Percentiles rank a stretch among this genome's conserved stretches.
phyloP scores from a whole-genome alignment of 1,139 yeast species.

The Taiozyma onychis region DNA sequence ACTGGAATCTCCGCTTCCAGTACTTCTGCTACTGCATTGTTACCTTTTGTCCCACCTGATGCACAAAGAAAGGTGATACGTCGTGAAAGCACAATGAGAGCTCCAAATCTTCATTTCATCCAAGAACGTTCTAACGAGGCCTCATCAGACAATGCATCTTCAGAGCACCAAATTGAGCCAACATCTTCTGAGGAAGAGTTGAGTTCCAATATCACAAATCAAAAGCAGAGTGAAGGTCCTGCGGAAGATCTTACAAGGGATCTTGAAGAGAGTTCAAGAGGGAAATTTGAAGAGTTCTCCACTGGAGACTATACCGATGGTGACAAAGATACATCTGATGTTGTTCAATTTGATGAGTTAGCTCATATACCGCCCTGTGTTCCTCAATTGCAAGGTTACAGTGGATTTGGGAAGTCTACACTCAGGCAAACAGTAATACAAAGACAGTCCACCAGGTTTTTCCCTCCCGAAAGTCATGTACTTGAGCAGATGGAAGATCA shows the following conservation, averaged over 20 bases:
- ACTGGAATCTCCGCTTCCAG: constrained; percentile 34
- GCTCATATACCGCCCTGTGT: constrained; percentile 11
- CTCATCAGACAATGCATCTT: not conserved
- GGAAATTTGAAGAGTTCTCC: not conserved
- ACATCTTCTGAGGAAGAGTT: not conserved
- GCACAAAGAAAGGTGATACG: not conserved
- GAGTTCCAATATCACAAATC: not conserved
- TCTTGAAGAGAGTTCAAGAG: not conserved
- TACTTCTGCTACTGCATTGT: constrained; percentile 50
- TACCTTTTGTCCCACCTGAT: not conserved
- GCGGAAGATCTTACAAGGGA: not conserved
- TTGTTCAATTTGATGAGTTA: constrained; percentile 3
- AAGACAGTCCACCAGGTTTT: constrained; percentile 25
- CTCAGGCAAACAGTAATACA: constrained; percentile 26
- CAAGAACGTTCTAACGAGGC: not conserved
- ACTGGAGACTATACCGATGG: not conserved
- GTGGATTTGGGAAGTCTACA: constrained; percentile 12
- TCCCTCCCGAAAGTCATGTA: constrained; percentile 29
- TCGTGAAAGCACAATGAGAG: not conserved
- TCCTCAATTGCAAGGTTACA: constrained; percentile 4
- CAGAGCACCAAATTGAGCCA: constrained; percentile 35
- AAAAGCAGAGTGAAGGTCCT: not conserved
- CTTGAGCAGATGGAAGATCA: constrained; percentile 45
- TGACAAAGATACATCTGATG: not conserved
- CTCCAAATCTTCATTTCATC: not conserved